These are phyloP conservation scores for Cyclotella choctawhatcheeana DNA, from an alignment of 108 stramenopile genomes.

Conservation along the genomic window DNA sequence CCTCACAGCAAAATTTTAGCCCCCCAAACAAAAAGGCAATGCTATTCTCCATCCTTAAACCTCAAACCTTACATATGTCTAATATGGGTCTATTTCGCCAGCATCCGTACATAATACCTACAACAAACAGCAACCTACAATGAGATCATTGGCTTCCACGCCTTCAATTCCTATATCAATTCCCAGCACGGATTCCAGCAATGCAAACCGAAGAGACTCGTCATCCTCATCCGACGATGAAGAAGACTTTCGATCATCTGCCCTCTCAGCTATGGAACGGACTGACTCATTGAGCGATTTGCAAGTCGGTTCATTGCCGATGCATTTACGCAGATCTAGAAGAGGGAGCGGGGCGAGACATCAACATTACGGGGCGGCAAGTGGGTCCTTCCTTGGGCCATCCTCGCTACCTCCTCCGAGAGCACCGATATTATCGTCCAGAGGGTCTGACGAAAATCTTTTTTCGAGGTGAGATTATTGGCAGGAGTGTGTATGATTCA, in stretches of 20 bases:
- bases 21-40: too few relatives aligned
- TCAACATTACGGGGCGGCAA: conserved; percentile 6
- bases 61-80: too few relatives aligned
- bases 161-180: conserved; percentile 45
- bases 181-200: conserved; percentile 19
- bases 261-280: conserved; percentile 18
- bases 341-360: conserved; percentile 1
- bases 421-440: conserved; percentile 42
- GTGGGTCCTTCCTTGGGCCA: conserved; percentile 33
- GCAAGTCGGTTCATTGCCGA: conserved; percentile 43
- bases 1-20: too few relatives aligned
- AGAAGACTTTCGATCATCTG: conserved; percentile 1
- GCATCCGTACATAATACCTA: too few relatives aligned
- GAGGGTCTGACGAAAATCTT: conserved; percentile 27
- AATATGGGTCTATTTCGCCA: too few relatives aligned
- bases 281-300: conserved; percentile 33
- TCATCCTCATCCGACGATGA: conserved; percentile 24
- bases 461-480: conserved; percentile 16
- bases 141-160: conserved; percentile 23
- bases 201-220: conserved; percentile 12
- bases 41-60: too few relatives aligned
- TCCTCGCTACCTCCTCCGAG: conserved; percentile 45
- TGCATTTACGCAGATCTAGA: conserved; percentile 37
- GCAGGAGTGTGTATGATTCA: neutral
- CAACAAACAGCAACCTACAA: too few relatives aligned